A percentile compares a stretch with the other conserved stretches of the same genome.
Evolutionary conservation across 2,329 filamentous ascomycete genomes (phyloP).

Genomic region (Sodiomyces alkalinus): DNA sequence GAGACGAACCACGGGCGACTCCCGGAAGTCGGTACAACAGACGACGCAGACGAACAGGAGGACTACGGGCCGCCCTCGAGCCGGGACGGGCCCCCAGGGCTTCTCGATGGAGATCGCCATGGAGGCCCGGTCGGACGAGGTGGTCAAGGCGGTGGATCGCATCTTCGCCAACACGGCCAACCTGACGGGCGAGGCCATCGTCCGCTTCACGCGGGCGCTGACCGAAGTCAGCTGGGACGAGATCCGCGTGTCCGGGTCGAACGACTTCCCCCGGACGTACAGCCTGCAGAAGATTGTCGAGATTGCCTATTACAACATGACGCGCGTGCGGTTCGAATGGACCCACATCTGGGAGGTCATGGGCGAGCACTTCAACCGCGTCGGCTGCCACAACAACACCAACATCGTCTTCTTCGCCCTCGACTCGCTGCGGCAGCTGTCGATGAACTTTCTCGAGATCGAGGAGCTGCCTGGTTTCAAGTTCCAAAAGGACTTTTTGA

Average conservation of each 20-base stretch:
- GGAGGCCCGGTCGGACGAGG: constrained; percentile 83
- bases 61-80: constrained; percentile 24
- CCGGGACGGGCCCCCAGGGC: constrained; percentile 45
- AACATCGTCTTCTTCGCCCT: constrained; percentile 95
- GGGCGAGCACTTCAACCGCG: constrained; percentile 96
- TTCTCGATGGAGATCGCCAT: constrained; percentile 71
- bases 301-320: constrained; percentile 99
- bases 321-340: constrained; percentile 95
- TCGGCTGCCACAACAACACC: constrained; percentile 92
- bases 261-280: constrained; percentile 90
- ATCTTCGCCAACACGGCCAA: constrained; percentile 97
- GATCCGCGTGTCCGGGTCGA: constrained; percentile 91
- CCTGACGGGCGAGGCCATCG: constrained; percentile 83
- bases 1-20: constrained; percentile 35
- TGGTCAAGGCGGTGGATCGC: constrained; percentile 81
- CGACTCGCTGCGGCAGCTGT: constrained; percentile 86
- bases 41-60: constrained; percentile 26
- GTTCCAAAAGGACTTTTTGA: constrained; percentile 98
- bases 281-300: constrained; percentile 96
- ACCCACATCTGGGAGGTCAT: constrained; percentile 93
- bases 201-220: constrained; percentile 82
- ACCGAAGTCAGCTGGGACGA: constrained; percentile 98
- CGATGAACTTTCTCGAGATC: constrained; percentile 98
- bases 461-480: constrained; percentile 97
- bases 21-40: constrained; percentile 54